A percentile compares a stretch with the other conserved stretches of the same genome.
Evolutionary conservation across 129 eudicot genomes (phyloP).

Genomic region (Saposhnikovia divaricata): DNA sequence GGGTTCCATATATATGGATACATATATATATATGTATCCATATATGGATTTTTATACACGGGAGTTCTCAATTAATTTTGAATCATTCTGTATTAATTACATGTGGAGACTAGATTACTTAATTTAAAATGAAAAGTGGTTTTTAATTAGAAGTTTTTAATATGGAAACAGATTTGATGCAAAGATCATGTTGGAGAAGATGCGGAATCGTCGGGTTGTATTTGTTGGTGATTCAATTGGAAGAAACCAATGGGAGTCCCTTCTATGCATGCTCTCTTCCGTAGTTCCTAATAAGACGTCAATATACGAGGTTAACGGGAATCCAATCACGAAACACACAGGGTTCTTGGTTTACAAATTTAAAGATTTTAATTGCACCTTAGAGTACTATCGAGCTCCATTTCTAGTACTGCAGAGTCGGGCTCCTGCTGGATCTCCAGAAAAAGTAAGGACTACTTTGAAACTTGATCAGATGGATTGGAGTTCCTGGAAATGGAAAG

Average conservation of each 20-base stretch:
- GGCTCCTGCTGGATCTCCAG: slow-evolving; percentile 51
- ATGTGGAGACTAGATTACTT: not conserved
- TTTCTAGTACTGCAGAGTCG: slow-evolving; percentile 61
- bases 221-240: slow-evolving; percentile 94
- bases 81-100: not conserved
- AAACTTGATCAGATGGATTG: slow-evolving; percentile 68
- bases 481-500: slow-evolving; percentile 57
- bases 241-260: slow-evolving; percentile 94
- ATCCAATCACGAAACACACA: slow-evolving; percentile 68
- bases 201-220: slow-evolving; percentile 51
- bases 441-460: slow-evolving; percentile 50
- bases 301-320: slow-evolving; percentile 64
- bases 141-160: not conserved
- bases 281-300: slow-evolving; percentile 50
- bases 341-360: slow-evolving; percentile 68
- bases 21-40: too few relatives aligned
- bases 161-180: slow-evolving; percentile 60
- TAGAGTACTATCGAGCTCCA: slow-evolving; percentile 80
- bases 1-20: not conserved
- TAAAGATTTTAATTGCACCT: slow-evolving; percentile 62
- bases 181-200: slow-evolving; percentile 52
- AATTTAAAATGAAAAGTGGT: not conserved
- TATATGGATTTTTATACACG: not conserved
- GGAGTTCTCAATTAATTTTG: not conserved
- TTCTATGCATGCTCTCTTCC: slow-evolving; percentile 69